Evolutionary conservation across 495 filamentous ascomycete genomes (phyloP).

Genomic region (Eremomyces bilateralis): DNA sequence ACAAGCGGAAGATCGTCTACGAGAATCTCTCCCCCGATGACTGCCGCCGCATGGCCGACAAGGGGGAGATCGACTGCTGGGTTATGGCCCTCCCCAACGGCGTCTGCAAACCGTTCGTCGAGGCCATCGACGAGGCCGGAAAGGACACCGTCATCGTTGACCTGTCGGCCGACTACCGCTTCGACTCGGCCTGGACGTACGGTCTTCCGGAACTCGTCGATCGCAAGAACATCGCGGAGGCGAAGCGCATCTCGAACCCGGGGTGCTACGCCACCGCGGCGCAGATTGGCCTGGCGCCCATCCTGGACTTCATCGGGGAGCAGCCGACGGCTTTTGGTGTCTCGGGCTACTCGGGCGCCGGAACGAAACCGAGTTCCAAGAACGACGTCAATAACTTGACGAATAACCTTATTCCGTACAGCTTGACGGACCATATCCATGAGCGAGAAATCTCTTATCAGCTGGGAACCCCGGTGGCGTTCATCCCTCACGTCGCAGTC

Average conservation of each 20-base stretch:
- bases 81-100: slow-evolving; percentile 97
- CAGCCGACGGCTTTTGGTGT: slow-evolving; percentile 81
- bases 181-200: slow-evolving; percentile 80
- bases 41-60: slow-evolving; percentile 72
- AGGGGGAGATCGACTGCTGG: slow-evolving; percentile 91
- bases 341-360: slow-evolving; percentile 87
- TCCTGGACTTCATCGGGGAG: slow-evolving; percentile 52
- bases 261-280: slow-evolving; percentile 97
- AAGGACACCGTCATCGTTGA: slow-evolving; percentile 73
- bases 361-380: slow-evolving; percentile 88
- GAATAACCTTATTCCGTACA: slow-evolving; percentile 84
- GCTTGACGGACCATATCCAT: slow-evolving; percentile 87
- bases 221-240: slow-evolving; percentile 53
- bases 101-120: slow-evolving; percentile 88
- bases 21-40: slow-evolving; percentile 82
- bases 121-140: slow-evolving; percentile 60
- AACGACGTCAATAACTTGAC: slow-evolving; percentile 79
- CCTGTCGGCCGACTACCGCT: slow-evolving; percentile 87
- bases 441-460: slow-evolving; percentile 74
- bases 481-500: slow-evolving; percentile 83
- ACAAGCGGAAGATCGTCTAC: slow-evolving; percentile 82
- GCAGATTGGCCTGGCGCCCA: slow-evolving; percentile 71
- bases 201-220: slow-evolving; percentile 78
- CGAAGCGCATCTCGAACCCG: slow-evolving; percentile 79
- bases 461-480: slow-evolving; percentile 57